Conservation (phyloP, 495 filamentous ascomycete species). For the Penicillium manginii region DNA sequence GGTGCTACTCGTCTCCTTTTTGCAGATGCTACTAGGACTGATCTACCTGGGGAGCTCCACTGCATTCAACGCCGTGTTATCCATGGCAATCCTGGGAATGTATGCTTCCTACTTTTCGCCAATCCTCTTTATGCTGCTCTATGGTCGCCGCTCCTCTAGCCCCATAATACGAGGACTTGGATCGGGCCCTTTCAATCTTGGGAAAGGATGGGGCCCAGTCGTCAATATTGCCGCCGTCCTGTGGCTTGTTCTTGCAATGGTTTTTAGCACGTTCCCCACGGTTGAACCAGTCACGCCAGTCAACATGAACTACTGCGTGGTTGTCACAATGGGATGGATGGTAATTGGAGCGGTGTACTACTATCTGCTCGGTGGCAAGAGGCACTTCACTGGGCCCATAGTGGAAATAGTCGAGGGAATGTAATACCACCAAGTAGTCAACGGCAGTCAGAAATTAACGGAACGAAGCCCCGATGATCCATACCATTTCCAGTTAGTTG, state of each 20-base stretch:
- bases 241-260: slow-evolving; percentile 28
- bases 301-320: slow-evolving; percentile 32
- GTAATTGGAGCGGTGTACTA: slow-evolving; percentile 25
- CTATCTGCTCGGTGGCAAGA: slow-evolving; percentile 23
- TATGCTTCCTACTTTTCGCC: slow-evolving; percentile 42
- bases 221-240: slow-evolving; percentile 20
- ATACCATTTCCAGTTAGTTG: neutral
- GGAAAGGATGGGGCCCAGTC: slow-evolving; percentile 20
- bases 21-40: slow-evolving; percentile 40
- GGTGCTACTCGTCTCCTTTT: slow-evolving; percentile 21
- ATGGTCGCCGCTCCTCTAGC: slow-evolving; percentile 15
- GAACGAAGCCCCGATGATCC: neutral
- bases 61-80: slow-evolving; percentile 48
- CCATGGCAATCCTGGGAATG: slow-evolving; percentile 42
- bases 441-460: neutral
- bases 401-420: slow-evolving; percentile 24
- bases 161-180: slow-evolving; percentile 13
- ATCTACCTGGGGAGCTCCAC: slow-evolving; percentile 47
- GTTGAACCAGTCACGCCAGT: slow-evolving; percentile 25
- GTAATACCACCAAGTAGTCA: neutral
- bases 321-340: slow-evolving; percentile 30
- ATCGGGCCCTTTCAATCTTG: slow-evolving; percentile 20
- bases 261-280: slow-evolving; percentile 30
- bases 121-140: slow-evolving; percentile 27
- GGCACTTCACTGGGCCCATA: slow-evolving; percentile 21